phyloP scores from a whole-genome alignment of 495 filamentous ascomycete genomes.

The Tuber calosporum region DNA sequence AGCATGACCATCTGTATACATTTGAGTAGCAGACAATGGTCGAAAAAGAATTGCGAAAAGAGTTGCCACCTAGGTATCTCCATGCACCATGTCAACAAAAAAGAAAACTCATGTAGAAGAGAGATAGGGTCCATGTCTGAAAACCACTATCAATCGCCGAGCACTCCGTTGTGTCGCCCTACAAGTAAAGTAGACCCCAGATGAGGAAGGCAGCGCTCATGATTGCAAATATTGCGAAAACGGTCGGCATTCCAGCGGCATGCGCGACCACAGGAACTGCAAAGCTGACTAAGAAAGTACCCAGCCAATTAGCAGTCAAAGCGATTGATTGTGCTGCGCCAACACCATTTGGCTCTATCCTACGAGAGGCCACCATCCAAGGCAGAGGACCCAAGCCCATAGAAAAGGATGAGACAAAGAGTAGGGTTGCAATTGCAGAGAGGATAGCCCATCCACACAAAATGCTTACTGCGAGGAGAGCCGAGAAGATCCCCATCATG shows the following conservation, averaged over 20 bases:
- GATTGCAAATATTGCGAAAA: constrained; percentile 22
- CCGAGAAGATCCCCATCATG: constrained; percentile 71
- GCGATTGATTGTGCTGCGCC: constrained; percentile 81
- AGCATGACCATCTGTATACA: background rate
- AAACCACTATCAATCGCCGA: background rate
- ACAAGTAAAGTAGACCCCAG: constrained; percentile 7
- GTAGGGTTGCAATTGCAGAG: constrained; percentile 69
- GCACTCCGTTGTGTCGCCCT: background rate
- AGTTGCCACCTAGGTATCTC: background rate
- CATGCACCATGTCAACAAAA: background rate
- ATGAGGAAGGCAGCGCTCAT: background rate
- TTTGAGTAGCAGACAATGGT: background rate
- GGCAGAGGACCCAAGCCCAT: constrained; percentile 89
- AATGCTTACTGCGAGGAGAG: constrained; percentile 70
- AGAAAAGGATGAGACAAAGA: constrained; percentile 83
- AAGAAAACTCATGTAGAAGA: background rate
- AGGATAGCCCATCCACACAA: constrained; percentile 58
- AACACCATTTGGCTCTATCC: constrained; percentile 80
- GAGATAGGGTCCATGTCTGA: background rate
- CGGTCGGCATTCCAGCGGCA: constrained; percentile 14
- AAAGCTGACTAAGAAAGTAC: constrained; percentile 69
- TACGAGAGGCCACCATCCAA: constrained; percentile 83
- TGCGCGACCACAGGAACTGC: constrained; percentile 32
- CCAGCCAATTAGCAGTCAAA: constrained; percentile 77
- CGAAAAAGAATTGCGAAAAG: background rate